Base-by-base conservation (phyloP, 805 yeast species). In the Candida awuae region DNA sequence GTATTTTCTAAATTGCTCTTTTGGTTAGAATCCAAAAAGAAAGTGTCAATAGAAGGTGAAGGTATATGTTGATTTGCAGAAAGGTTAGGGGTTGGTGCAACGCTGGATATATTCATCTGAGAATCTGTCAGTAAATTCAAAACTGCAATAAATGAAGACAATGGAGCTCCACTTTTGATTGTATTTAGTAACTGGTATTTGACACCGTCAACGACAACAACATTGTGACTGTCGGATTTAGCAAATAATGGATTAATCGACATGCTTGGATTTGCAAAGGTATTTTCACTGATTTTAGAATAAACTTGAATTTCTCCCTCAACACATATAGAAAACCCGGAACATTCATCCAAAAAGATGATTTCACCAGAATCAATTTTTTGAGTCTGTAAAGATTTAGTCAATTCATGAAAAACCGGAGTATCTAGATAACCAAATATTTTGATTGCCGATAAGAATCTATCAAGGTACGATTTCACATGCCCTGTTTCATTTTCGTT, bases 381-480 rank as follows among this genome's bases (percentile, higher is more conserved):
- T 54, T 85, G 86, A 1, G 97, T 90, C 38, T 84, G 84, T 85
- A 90, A 86, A 44, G 82, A 82, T 54, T 84, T 80, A 3, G 97
- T 88, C 50, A 90, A 70, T 52, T 88, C 97, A 54, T 88, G 94
- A 58, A 90, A 88, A 1, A 90, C 96, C 2, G 84, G 82, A 44
- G 80, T 72, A 48, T 90, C 97, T 35, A 90, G 67, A 58, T 90
- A 90, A 2, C 97, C 97, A 64, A 90, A 92, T 6, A 92, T 82
- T 59, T 86, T 87, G 47, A 92, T 84, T 3, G 96, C 97, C 36
- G 84, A 74, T 33, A 90, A 62, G 51, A 90, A 90, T 56, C 88
- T 94, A 56, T 90, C 96, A 37, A 90, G 63, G 53, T 86, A 88
- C 34, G 84, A 79, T 32, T 73, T 61, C 6, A 71, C 64, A 7